Evolutionary conservation across 2,329 filamentous ascomycete genomes (phyloP).

Genomic region (Penicillium sp.): DNA sequence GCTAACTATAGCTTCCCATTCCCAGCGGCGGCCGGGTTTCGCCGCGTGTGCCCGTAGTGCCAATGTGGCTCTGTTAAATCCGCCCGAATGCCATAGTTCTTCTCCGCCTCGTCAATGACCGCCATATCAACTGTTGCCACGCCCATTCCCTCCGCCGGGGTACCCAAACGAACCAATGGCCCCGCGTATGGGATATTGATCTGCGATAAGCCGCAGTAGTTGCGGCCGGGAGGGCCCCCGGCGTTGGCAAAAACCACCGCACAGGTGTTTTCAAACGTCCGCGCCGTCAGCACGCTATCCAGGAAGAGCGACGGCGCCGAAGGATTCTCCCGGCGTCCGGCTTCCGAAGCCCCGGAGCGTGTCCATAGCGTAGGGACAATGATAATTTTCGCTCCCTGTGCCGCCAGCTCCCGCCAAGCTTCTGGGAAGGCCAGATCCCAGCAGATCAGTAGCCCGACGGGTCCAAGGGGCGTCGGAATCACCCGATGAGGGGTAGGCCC

Average conservation of each 20-base stretch:
- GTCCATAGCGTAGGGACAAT: conserved; percentile 60
- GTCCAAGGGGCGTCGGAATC: conserved; percentile 53
- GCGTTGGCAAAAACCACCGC: conserved; percentile 60
- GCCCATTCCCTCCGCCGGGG: conserved; percentile 56
- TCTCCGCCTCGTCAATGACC: conserved; percentile 45
- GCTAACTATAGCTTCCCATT: too few species aligned
- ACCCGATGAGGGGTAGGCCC: background rate
- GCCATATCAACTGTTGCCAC: conserved; percentile 55
- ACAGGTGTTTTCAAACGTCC: conserved; percentile 62
- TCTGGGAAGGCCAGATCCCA: conserved; percentile 63
- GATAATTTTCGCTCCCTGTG: conserved; percentile 57
- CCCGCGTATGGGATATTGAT: conserved; percentile 57
- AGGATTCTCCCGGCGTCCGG: conserved; percentile 53
- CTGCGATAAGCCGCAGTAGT: conserved; percentile 57
- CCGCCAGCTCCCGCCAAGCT: conserved; percentile 58
- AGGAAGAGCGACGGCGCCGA: conserved; percentile 55
- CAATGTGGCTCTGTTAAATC: conserved; percentile 16
- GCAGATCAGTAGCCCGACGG: conserved; percentile 59
- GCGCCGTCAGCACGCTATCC: conserved; percentile 53
- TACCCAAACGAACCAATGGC: conserved; percentile 51
- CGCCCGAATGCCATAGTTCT: conserved; percentile 47
- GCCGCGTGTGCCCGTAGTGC: too few species aligned
- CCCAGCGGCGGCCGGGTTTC: too few species aligned
- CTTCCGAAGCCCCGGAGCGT: conserved; percentile 44
- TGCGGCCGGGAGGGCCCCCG: conserved; percentile 54